Evolutionary conservation across 1,284 basidiomycete genomes (phyloP).

Genomic region (Vanrija sp.): DNA sequence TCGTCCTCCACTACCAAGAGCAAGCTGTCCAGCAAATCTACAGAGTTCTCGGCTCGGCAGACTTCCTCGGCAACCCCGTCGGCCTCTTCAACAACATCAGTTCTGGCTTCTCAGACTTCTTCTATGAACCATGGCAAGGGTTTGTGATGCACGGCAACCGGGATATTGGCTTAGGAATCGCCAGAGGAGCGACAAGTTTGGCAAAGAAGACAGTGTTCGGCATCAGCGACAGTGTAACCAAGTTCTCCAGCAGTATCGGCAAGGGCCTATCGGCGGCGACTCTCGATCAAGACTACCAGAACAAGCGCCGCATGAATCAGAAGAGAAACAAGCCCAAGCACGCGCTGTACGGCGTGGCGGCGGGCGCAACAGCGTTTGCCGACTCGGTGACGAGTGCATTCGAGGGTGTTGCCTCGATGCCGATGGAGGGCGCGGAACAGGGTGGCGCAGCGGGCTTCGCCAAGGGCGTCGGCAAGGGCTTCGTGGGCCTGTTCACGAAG

Average conservation of each 20-base stretch:
- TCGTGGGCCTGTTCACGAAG: constrained; percentile 90
- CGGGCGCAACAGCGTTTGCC: constrained; percentile 90
- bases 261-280: constrained; percentile 97
- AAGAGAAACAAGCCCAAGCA: constrained; percentile 92
- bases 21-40: constrained; percentile 93
- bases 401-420: constrained; percentile 94
- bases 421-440: constrained; percentile 91
- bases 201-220: constrained; percentile 99
- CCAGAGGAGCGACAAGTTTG: constrained; percentile 95
- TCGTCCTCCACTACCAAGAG: constrained; percentile 90
- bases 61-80: constrained; percentile 79
- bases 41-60: constrained; percentile 91
- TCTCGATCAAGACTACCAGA: constrained; percentile 93
- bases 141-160: constrained; percentile 96
- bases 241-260: constrained; percentile 93
- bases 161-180: constrained; percentile 95
- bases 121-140: constrained; percentile 98
- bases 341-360: constrained; percentile 92
- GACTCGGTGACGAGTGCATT: constrained; percentile 92
- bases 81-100: constrained; percentile 98
- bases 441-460: constrained; percentile 95
- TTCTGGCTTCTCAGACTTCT: constrained; percentile 97
- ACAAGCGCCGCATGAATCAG: constrained; percentile 78
- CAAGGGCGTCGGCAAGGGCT: constrained; percentile 94
- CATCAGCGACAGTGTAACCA: constrained; percentile 90